Evolutionary conservation across 2,329 filamentous ascomycete species (phyloP), one percentile per base, ranked within the genome.

Genomic region (Paradendryphiella salina): DNA sequence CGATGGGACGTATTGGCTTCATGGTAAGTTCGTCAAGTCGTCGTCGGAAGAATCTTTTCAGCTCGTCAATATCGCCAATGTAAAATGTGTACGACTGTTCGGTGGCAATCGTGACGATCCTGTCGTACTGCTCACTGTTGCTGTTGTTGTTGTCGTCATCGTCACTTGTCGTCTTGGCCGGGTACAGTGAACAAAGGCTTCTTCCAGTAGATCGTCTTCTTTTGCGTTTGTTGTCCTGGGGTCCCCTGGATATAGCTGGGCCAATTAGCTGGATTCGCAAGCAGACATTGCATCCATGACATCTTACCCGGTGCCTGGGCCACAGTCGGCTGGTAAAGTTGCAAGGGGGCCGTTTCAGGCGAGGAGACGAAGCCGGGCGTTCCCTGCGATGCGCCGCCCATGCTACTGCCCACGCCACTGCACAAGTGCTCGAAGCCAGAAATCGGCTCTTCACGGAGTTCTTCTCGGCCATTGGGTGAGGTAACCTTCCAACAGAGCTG

Each of bases 11-110:
- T 17, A 70, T 37, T 0, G 68, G 66, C 45, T 67, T 72, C 59
- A 68, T 65, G 10, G 67, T 71, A 9, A 71, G 59, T 41, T 70
- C 67, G 15, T 61, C 59, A 20, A 71, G 60, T 2, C 67, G 62
- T 11, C 46, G 48, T 1, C 46, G 50, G 15, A 63, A 61, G 34
- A 71, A 71, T n/a, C 38, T 23, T 32, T 55, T 57, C 23, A 70
- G 35, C 0, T 45, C 55, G 0, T 60, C 46, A 7, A 64, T 31
- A 31, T 72, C 61, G 10, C 63, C 66, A 36, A 72, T 61, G 43
- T 64, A 60, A 38, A 72, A 65, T 1, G 54, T 56, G 11, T 56
- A 26, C 0, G 61, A 52, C 8, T 47, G 34, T 21, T 57, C 54
- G 7, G 45, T 57, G 3, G 52, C 10, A 11, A 59, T 45, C 17